phyloP scores from a whole-genome alignment of 169 alveolate species.

The Eimeria praecox region DNA sequence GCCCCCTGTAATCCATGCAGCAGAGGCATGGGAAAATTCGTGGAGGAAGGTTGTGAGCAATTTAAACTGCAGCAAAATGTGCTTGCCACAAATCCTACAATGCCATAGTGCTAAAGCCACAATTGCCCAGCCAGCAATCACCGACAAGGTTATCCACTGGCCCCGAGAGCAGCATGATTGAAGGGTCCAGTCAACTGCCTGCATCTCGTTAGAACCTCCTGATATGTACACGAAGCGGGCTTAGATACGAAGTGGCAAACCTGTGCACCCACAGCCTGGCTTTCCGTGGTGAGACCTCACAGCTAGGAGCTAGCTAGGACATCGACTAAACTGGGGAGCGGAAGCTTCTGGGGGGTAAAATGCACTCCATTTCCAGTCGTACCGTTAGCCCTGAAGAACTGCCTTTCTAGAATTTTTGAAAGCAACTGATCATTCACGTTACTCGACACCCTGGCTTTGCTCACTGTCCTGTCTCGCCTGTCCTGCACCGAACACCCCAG shows the following conservation, averaged over 20 bases:
- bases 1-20: conserved; percentile 89
- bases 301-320: neutral
- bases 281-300: neutral
- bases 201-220: conserved; percentile 1
- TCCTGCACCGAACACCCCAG: neutral
- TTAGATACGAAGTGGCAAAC: neutral
- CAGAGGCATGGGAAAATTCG: conserved; percentile 89
- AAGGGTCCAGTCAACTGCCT: conserved; percentile 74
- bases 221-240: neutral
- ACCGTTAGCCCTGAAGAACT: neutral
- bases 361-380: neutral
- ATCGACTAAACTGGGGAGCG: neutral
- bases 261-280: neutral
- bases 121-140: conserved; percentile 54
- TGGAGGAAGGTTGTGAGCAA: conserved; percentile 87
- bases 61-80: conserved; percentile 86
- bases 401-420: neutral
- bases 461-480: neutral
- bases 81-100: conserved; percentile 48
- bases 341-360: neutral
- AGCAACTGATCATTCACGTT: neutral
- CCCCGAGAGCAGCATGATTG: conserved; percentile 72
- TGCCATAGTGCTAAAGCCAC: conserved; percentile 73
- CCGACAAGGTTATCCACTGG: conserved; percentile 78
- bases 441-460: too few species aligned